Conservation (phyloP, 176 grass and related monocot species). For the Carex myosuroides region DNA sequence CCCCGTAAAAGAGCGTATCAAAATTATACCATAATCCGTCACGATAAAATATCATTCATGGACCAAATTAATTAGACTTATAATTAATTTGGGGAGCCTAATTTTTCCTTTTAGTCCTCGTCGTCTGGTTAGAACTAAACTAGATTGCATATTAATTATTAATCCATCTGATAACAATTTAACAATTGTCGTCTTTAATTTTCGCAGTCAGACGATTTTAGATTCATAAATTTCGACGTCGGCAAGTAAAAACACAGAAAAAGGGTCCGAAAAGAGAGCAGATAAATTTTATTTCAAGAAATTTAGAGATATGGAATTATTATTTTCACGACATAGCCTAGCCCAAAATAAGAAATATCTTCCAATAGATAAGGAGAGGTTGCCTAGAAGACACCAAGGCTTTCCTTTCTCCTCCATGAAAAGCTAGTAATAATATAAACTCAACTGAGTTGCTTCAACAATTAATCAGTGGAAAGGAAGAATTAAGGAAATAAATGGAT, state of each 20-base stretch:
- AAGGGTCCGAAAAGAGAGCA: background rate
- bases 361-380: slow-evolving; percentile 15
- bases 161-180: no score
- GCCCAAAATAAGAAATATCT: slow-evolving; percentile 14
- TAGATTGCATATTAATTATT: no score
- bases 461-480: background rate
- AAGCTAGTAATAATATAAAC: background rate
- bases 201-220: background rate
- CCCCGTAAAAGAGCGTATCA: background rate
- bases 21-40: background rate
- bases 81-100: background rate
- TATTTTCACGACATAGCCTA: background rate
- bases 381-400: background rate
- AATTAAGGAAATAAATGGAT: background rate
- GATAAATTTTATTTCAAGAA: background rate
- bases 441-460: background rate
- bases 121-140: background rate
- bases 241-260: background rate
- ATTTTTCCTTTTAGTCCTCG: background rate
- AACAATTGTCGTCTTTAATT: background rate
- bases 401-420: background rate
- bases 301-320: background rate
- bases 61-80: background rate
- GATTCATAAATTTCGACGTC: background rate
- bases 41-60: background rate